Evolutionary conservation across 768 basidiomycete genomes (phyloP), one percentile per base, ranked within the genome.

Genomic region (Leccinum imitatum): DNA sequence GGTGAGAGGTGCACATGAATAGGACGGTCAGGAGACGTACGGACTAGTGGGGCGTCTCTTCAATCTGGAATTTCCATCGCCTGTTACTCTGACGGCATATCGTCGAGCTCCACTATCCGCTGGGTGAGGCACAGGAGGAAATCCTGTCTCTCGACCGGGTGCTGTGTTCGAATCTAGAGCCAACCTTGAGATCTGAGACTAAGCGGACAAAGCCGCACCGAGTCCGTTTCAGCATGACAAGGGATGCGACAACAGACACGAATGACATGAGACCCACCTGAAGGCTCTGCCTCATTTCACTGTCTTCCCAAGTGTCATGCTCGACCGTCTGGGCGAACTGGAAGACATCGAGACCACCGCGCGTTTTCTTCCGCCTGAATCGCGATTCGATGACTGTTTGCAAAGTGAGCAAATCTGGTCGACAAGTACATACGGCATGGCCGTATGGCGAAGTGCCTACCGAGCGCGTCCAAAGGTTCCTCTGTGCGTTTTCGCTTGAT

Each of bases 401-500:
- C 47, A 59, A 60, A 15, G 53, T 63, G 39, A 67, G 64, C 35
- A 55, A 23, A 63, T 53, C 48, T 66, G 47, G 59, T 33, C 53
- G 59, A 62, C 61, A 61, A 58, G 53, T 53, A 59, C 50, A 58
- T 53, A 56, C 50, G 57, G 44, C 54, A 57, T 56, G 50, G 44
- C 35, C n/a, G 52, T 58, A 59, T 51, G 63, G 55, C 41, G 30
- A 58, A 52, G 62, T 41, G 72, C 78, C 65, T 76, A 88, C 91
- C 87, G 63, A 93, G 78, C 37, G 88, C 91, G 75, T 93, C 91
- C 51, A 92, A 77, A 37, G 91, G 89, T 67, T 91, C 91, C 64
- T 93, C 91, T 37, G 83, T 88, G 23, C 91, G 80, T 68, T 91
- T 92, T 35, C 91, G 82, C 71, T 93, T 93, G 73, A 93, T 91